These are phyloP conservation scores for Penicillium odoratum DNA, from an alignment of 495 filamentous ascomycete species.

Conservation along the genomic window DNA sequence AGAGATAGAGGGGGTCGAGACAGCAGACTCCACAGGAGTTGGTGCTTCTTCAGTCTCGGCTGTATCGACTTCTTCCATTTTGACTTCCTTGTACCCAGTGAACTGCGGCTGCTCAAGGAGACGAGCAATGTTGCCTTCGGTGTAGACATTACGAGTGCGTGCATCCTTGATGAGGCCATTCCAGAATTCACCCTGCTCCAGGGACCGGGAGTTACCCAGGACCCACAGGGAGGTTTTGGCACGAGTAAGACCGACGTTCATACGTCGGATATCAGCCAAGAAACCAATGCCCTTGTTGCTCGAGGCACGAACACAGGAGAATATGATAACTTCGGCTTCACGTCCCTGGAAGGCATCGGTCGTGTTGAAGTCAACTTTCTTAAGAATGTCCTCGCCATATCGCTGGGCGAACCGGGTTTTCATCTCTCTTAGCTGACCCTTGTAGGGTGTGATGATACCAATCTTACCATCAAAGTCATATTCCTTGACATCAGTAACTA, in stretches of 20 bases:
- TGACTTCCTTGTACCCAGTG: slow-evolving; percentile 45
- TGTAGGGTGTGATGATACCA: slow-evolving; percentile 97
- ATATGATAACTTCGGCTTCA: slow-evolving; percentile 97
- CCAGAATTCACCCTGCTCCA: slow-evolving; percentile 90
- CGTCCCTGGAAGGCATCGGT: slow-evolving; percentile 97
- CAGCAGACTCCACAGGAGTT: slow-evolving; percentile 11
- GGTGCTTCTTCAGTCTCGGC: slow-evolving; percentile 5
- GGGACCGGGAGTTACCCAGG: slow-evolving; percentile 81
- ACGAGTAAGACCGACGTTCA: slow-evolving; percentile 97
- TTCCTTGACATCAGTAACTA: slow-evolving; percentile 67
- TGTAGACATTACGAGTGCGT: slow-evolving; percentile 71
- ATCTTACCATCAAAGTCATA: slow-evolving; percentile 79
- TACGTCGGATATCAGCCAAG: slow-evolving; percentile 95
- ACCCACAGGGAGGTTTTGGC: slow-evolving; percentile 96
- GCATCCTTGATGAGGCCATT: slow-evolving; percentile 79
- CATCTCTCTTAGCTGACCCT: slow-evolving; percentile 82
- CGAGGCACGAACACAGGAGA: slow-evolving; percentile 94
- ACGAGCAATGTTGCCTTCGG: slow-evolving; percentile 60
- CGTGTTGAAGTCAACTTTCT: slow-evolving; percentile 91
- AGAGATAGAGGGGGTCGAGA: slow-evolving; percentile 23
- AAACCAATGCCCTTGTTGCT: slow-evolving; percentile 94
- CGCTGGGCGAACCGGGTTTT: slow-evolving; percentile 65
- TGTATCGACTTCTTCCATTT: slow-evolving; percentile 45
- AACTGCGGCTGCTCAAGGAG: slow-evolving; percentile 53
- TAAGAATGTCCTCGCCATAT: slow-evolving; percentile 74